Evolutionary conservation across 192 early-diverging fungal genomes (phyloP), one percentile per base, ranked within the genome.

Genomic region (Oehlia diaphana): DNA sequence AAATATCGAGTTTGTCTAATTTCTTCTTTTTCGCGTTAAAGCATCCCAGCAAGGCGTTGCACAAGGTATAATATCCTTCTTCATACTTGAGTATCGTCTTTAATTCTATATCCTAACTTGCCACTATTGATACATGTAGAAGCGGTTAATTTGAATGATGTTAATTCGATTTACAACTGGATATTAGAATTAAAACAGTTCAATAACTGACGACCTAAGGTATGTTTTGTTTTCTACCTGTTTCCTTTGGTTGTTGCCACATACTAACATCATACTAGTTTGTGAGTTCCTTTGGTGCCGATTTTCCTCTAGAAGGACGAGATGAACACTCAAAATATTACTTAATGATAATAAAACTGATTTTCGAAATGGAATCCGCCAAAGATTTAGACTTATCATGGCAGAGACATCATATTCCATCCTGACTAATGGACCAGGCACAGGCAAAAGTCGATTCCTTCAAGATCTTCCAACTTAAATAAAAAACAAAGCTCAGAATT

Each of bases 321-420:
- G 69, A 71, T 23, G 69, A 44, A 23, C 69, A 44, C 8, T 71
- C 3, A 31, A 26, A 19, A 71, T 39, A 39, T 71, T 71, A 71
- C 26, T 39, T 2, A 5, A 44, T 23, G 69, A n/a, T 1, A 9
- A 19, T 49, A 9, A 23, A 4, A n/a, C 0, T 12, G 2, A 31
- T 31, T 31, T 31, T 2, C 10, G 14, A n/a, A 72, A 72, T 53
- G 71, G 71, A 72, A 53, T 72, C 31, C 9, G 3, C 1, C 13
- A 74, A 31, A 53, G 72, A 61, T 74, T 74, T 74, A 26, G 26
- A 26, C 26, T 26, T 26, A 26, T 26, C 26, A 26, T 26, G 26
- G 26, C 26, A 26, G 26, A 26, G 26, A 26, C 26, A 26, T 26
- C 26, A 26, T 26, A 26, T 26, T 26, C 26, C 26, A 26, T 26